These are phyloP conservation scores for Fusarium piperis DNA, from an alignment of 2,329 filamentous ascomycete genomes.

Conservation along the genomic window DNA sequence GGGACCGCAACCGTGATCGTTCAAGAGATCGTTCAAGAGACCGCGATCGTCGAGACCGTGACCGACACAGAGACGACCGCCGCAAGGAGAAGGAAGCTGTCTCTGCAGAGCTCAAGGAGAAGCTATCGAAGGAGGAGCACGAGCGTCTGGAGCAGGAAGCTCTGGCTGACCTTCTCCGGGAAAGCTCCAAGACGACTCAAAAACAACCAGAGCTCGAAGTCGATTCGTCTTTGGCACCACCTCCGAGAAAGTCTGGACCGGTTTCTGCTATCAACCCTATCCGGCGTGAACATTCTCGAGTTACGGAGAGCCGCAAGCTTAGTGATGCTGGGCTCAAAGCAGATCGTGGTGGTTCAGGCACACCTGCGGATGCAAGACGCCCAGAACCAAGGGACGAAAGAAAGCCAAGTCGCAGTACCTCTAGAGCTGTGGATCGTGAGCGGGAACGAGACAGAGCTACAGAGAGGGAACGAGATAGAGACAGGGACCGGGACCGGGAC, in stretches of 20 bases:
- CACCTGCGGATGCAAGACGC: conserved; percentile 42
- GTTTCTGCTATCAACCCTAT: conserved; percentile 70
- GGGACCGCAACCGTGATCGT: conserved; percentile 43
- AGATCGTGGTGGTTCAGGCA: conserved; percentile 49
- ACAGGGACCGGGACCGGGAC: conserved; percentile 39
- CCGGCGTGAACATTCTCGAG: conserved; percentile 56
- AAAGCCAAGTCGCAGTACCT: conserved; percentile 47
- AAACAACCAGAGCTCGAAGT: conserved; percentile 66
- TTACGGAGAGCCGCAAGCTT: conserved; percentile 53
- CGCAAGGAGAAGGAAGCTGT: conserved; percentile 50
- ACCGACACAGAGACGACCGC: conserved; percentile 46
- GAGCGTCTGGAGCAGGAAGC: conserved; percentile 67
- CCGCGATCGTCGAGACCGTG: conserved; percentile 39
- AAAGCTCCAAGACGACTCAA: conserved; percentile 61
- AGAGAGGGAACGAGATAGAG: conserved; percentile 37
- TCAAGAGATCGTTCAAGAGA: conserved; percentile 45
- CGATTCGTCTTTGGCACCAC: conserved; percentile 65
- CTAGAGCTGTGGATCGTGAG: conserved; percentile 41
- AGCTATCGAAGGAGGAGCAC: conserved; percentile 67
- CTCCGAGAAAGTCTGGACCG: conserved; percentile 61
- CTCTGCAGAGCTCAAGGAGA: conserved; percentile 60
- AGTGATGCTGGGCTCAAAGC: conserved; percentile 45
- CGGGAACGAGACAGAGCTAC: conserved; percentile 40
- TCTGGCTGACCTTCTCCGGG: conserved; percentile 66
- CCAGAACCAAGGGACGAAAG: conserved; percentile 43